Evolutionary conservation across 805 yeast species (phyloP).

Genomic region (Candida methanosorbosa): DNA sequence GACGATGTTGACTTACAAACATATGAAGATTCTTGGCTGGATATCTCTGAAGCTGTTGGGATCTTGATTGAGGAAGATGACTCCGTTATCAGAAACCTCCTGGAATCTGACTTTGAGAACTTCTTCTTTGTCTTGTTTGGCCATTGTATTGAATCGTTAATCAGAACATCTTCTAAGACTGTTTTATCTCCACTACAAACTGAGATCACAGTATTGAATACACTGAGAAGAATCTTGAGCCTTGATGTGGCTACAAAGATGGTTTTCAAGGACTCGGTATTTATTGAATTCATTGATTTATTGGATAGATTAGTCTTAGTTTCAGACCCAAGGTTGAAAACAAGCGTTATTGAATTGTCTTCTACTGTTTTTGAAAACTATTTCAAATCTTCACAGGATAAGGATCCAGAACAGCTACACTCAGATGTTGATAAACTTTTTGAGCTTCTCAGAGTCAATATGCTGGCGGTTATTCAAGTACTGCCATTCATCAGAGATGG

Average conservation of each 20-base stretch:
- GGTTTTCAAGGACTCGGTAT: conserved; percentile 57
- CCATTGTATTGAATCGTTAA: conserved; percentile 70
- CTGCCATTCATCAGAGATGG: conserved; percentile 52
- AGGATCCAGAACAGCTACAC: conserved; percentile 32
- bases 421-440: conserved; percentile 70
- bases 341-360: conserved; percentile 39
- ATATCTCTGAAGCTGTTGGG: conserved; percentile 69
- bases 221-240: conserved; percentile 48
- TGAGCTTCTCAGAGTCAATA: conserved; percentile 65
- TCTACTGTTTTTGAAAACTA: conserved; percentile 34
- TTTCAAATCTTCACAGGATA: conserved; percentile 22
- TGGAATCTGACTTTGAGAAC: conserved; percentile 50
- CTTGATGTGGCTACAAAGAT: conserved; percentile 48
- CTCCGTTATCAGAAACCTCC: conserved; percentile 32
- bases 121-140: conserved; percentile 78
- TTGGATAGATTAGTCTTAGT: conserved; percentile 63
- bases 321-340: conserved; percentile 39
- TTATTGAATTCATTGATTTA: conserved; percentile 67
- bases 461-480: conserved; percentile 50
- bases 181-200: conserved; percentile 24
- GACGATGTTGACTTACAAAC: conserved; percentile 35
- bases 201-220: conserved; percentile 40
- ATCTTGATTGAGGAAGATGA: conserved; percentile 47
- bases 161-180: conserved; percentile 28
- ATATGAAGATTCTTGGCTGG: conserved; percentile 64